Evolutionary conservation across 495 filamentous ascomycete species (phyloP).

Genomic region (Durotheca rogersii): DNA sequence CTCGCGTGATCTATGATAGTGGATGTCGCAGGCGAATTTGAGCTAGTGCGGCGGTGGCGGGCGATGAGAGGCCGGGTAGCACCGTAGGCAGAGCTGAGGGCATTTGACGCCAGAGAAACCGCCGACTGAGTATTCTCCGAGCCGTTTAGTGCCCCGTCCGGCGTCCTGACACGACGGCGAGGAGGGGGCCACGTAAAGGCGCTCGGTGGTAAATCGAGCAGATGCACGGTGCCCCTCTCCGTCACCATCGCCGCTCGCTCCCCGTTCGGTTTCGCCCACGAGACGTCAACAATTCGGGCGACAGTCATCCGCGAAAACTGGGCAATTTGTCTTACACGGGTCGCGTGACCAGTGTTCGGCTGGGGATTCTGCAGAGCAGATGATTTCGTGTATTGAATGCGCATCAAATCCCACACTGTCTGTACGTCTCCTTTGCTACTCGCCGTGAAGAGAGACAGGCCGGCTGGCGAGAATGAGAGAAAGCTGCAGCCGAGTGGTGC

Average conservation of each 20-base stretch:
- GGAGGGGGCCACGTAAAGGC: conserved; percentile 89
- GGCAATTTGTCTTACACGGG: conserved; percentile 74
- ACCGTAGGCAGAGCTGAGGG: conserved; percentile 66
- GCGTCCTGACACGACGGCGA: conserved; percentile 56
- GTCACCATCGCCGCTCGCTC: conserved; percentile 84
- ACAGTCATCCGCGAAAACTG: conserved; percentile 88
- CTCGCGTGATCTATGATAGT: conserved; percentile 68
- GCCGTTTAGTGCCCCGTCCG: conserved; percentile 41
- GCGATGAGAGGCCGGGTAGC: conserved; percentile 51
- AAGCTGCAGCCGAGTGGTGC: conserved; percentile 86
- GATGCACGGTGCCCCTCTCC: conserved; percentile 88
- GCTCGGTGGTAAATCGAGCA: conserved; percentile 78
- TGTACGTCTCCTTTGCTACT: conserved; percentile 91
- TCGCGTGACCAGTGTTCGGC: conserved; percentile 35
- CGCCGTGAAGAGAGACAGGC: conserved; percentile 80
- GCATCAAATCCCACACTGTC: conserved; percentile 91
- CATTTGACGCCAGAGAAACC: conserved; percentile 56
- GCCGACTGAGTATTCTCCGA: conserved; percentile 48
- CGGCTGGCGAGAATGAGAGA: conserved; percentile 83
- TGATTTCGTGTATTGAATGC: conserved; percentile 58
- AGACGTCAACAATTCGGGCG: conserved; percentile 83
- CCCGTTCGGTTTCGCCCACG: conserved; percentile 79
- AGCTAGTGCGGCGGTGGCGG: conserved; percentile 51
- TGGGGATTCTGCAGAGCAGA: conserved; percentile 48
- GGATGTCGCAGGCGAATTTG: conserved; percentile 47